These are phyloP conservation scores for Penicilliopsis zonata DNA, from an alignment of 495 filamentous ascomycete genomes.

Conservation along the genomic window DNA sequence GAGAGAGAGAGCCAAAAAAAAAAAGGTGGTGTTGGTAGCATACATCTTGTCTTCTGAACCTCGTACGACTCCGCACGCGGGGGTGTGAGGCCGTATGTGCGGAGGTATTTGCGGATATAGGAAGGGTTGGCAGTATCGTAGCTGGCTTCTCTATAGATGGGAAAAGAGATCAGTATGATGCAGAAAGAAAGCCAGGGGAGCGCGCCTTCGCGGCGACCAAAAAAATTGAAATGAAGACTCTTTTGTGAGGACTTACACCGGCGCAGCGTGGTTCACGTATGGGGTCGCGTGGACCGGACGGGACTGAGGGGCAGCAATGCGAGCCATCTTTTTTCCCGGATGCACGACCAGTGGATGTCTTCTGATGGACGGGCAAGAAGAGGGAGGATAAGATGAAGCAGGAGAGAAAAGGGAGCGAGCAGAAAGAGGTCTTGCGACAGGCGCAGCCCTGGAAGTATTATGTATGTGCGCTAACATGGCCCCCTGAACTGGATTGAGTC, in stretches of 20 bases:
- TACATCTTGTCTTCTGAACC: conserved; percentile 57
- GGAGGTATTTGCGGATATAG: conserved; percentile 55
- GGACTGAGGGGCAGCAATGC: conserved; percentile 29
- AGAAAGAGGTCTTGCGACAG: neutral
- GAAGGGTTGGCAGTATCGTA: conserved; percentile 52
- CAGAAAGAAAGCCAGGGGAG: no score
- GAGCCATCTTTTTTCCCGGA: conserved; percentile 28
- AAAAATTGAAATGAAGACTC: conserved; percentile 1
- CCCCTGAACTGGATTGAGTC: no score
- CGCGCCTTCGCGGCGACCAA: neutral
- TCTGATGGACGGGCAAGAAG: no score
- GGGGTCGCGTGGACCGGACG: conserved; percentile 28
- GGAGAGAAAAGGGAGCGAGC: neutral
- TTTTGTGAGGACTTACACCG: conserved; percentile 26
- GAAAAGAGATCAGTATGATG: no score
- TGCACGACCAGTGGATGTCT: conserved; percentile 14
- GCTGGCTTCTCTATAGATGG: conserved; percentile 26
- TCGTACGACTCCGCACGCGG: conserved; percentile 60
- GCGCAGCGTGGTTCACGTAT: conserved; percentile 23
- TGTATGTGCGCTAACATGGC: neutral
- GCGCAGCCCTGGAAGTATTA: neutral
- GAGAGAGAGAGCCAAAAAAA: no score
- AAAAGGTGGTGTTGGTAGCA: no score
- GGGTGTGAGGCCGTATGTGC: conserved; percentile 60
- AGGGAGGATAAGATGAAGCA: neutral